These are phyloP conservation scores for Stereum hirsutum DNA, from an alignment of 1,284 basidiomycete species.

Conservation along the genomic window DNA sequence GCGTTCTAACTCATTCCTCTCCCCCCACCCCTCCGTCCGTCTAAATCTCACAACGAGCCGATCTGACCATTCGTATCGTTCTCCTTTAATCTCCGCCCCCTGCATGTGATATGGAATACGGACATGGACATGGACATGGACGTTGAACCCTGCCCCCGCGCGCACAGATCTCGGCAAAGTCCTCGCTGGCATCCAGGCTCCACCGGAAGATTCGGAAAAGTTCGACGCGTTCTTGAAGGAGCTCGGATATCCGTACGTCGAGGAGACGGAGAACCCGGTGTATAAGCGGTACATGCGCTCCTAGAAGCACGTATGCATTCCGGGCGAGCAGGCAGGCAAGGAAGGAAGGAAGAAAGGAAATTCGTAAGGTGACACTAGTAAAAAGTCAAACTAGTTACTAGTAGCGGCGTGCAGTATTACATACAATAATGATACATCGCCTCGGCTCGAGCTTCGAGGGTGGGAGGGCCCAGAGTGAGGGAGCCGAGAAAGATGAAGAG, in stretches of 20 bases:
- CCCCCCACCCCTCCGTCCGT: too few species aligned
- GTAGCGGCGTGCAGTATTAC: too few species aligned
- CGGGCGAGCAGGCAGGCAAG: neutral
- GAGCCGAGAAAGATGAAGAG: too few species aligned
- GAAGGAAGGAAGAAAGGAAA: too few species aligned
- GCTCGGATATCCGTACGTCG: slow-evolving; percentile 82
- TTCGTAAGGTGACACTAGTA: neutral
- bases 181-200: slow-evolving; percentile 90
- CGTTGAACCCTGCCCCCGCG: too few species aligned
- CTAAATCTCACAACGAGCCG: slow-evolving; percentile 8
- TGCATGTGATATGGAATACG: too few species aligned
- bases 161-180: slow-evolving; percentile 85
- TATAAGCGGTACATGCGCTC: slow-evolving; percentile 67
- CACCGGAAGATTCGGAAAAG: slow-evolving; percentile 47
- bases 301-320: neutral
- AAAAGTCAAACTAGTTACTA: too few species aligned
- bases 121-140: too few species aligned
- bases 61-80: slow-evolving; percentile 6
- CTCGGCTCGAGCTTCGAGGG: too few species aligned
- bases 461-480: too few species aligned
- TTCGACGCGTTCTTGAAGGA: slow-evolving; percentile 74
- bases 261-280: slow-evolving; percentile 89
- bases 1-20: neutral
- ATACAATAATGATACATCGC: too few species aligned
- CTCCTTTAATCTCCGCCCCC: neutral